Conservation (phyloP, 768 basidiomycete species). For the Naganishia vishniacii region DNA sequence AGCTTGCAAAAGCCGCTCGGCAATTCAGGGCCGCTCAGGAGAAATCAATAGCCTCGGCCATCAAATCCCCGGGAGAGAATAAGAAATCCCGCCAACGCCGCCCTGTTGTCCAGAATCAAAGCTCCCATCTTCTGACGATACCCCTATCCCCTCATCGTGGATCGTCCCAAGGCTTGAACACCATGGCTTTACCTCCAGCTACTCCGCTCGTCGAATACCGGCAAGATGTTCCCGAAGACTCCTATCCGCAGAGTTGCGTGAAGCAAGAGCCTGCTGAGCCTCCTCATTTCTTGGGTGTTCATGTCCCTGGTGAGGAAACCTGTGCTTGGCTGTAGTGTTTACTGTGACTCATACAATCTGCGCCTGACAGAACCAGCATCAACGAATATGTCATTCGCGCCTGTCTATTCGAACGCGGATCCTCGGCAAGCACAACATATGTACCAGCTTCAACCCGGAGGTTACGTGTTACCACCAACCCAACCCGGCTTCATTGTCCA, state of each 20-base stretch:
- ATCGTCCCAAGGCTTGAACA: not conserved
- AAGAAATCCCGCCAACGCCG: constrained; percentile 1
- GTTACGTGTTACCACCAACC: constrained; percentile 17
- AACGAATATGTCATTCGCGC: too few species aligned
- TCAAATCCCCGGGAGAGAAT: not conserved
- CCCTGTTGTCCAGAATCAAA: not conserved
- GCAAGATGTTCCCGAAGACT: not conserved
- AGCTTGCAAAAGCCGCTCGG: constrained; percentile 8
- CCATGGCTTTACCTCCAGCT: not conserved
- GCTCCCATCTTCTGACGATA: constrained; percentile 2
- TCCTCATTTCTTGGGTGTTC: not conserved
- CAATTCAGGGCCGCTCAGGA: constrained; percentile 9
- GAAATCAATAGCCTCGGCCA: not conserved
- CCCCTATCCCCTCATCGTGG: not conserved
- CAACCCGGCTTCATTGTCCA: constrained; percentile 27
- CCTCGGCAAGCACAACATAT: not conserved
- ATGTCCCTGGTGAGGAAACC: not conserved
- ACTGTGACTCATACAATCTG: not conserved
- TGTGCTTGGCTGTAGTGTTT: not conserved
- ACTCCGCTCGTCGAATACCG: not conserved
- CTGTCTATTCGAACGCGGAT: not conserved
- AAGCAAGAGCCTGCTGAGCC: not conserved
- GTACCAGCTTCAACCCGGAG: not conserved
- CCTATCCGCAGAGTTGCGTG: not conserved
- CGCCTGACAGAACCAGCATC: not conserved